Evolutionary conservation across 352 stramenopile genomes (phyloP), one percentile per base, ranked within the genome.

Genomic region (Phytophthora megakarya): DNA sequence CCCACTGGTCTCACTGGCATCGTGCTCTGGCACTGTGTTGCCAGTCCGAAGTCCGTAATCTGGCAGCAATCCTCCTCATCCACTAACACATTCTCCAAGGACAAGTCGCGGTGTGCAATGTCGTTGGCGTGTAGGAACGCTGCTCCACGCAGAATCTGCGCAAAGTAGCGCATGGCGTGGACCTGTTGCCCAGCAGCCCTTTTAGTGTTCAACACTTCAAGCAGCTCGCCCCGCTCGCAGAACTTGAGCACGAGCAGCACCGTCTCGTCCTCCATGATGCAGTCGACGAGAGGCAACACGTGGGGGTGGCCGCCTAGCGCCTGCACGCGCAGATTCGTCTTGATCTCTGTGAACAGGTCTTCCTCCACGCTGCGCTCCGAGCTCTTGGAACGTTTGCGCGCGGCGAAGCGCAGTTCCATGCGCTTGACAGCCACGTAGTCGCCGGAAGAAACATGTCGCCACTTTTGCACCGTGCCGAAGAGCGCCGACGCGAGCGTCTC

Each of bases 21-120:
- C 22, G 7, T 64, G 13, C 45, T 45, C 37, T 18, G 33, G 15
- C 38, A 54, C 40, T 70, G 76, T 33, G 76, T 81, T 18, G 84
- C 75, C 60, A 95, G 73, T 28, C 86, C 86, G 56, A 95, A 95
- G 79, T 95, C 86, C 33, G 74, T 84, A 50, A 95, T 83, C 39
- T 93, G 79, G 64, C 82, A 92, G 63, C 65, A 76, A 62, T 90
- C 84, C 7, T 67, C 35, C 19, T 73, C 73, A 48, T 91, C 81
- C 26, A 95, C 80, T 1, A 95, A 68, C 52, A 95, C 74, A 58
- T 95, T 95, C 53, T 95, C 87, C 10, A 93, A 72, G 15, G 84
- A 93, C 46, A 95, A 53, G 48, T 95, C 87, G 26, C 87, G 80
- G 66, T 95, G 87, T 26, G 83, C 84, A 56, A 95, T 90, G 44